Evolutionary conservation across 2,329 filamentous ascomycete genomes (phyloP).

Genomic region (Aspergillus fructus): DNA sequence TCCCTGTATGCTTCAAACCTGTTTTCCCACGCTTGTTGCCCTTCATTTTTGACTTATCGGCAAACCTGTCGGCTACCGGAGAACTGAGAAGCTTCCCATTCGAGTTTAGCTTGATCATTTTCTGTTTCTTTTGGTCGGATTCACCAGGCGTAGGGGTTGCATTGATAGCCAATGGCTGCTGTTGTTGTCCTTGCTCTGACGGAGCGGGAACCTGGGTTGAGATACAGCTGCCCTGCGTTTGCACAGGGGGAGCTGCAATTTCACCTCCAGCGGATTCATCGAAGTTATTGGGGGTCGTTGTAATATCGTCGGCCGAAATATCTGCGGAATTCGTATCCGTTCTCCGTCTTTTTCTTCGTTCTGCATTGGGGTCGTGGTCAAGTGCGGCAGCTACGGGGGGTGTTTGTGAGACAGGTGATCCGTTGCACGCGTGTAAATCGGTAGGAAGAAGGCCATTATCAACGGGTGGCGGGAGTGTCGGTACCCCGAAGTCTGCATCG

Average conservation of each 20-base stretch:
- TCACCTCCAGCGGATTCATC: background rate
- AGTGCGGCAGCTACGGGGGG: conserved; percentile 12
- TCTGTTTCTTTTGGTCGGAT: conserved; percentile 1
- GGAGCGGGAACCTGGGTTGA: background rate
- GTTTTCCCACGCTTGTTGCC: conserved; percentile 36
- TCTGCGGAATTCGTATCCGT: conserved; percentile 19
- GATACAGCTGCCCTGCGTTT: background rate
- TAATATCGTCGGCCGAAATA: no score
- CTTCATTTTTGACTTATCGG: conserved; percentile 18
- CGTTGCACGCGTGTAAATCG: background rate
- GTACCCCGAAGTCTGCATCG: conserved; percentile 19
- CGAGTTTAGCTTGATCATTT: conserved; percentile 43
- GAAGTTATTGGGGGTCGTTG: background rate
- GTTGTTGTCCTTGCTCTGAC: background rate
- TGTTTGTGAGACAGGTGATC: background rate
- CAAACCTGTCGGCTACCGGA: conserved; percentile 24
- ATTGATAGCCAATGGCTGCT: background rate
- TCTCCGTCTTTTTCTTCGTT: conserved; percentile 38
- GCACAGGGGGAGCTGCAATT: background rate
- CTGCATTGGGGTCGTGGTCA: conserved; percentile 34
- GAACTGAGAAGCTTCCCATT: conserved; percentile 47
- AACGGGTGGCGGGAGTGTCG: conserved; percentile 3
- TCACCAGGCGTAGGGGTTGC: background rate
- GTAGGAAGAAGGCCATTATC: conserved; percentile 7
- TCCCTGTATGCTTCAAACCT: conserved; percentile 26